Conservation (phyloP, 805 yeast species). For the Debaryomyces prosopidis region DNA sequence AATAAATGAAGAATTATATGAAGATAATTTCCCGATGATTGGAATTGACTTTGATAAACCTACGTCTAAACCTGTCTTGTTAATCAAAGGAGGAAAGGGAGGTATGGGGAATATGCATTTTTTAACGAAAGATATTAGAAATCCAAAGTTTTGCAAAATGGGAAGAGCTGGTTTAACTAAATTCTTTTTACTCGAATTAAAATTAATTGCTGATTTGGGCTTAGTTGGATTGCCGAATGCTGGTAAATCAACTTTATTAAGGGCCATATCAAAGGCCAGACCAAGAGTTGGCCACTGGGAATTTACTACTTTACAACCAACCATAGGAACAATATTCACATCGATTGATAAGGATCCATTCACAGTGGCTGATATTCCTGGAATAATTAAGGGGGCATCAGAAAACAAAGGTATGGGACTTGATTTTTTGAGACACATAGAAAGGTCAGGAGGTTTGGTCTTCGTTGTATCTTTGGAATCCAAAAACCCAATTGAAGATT, state of each 20-base stretch:
- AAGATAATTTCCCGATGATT: constrained; percentile 74
- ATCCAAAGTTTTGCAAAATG: constrained; percentile 82
- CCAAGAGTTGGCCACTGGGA: constrained; percentile 97
- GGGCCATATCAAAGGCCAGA: constrained; percentile 85
- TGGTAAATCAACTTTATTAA: constrained; percentile 85
- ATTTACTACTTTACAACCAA: constrained; percentile 90
- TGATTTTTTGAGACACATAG: constrained; percentile 89
- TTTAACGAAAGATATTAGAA: constrained; percentile 76
- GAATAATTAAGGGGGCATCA: constrained; percentile 86
- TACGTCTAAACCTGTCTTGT: constrained; percentile 62
- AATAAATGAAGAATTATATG: constrained; percentile 54
- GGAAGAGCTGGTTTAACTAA: constrained; percentile 74
- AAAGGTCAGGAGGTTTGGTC: constrained; percentile 85
- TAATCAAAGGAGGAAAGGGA: constrained; percentile 86
- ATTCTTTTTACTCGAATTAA: constrained; percentile 77
- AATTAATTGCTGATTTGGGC: constrained; percentile 89
- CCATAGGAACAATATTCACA: constrained; percentile 80
- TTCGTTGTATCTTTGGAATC: constrained; percentile 81
- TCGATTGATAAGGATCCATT: constrained; percentile 68
- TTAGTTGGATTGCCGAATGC: constrained; percentile 96
- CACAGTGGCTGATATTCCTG: constrained; percentile 97
- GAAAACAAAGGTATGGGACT: constrained; percentile 89
- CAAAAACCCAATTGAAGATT: constrained; percentile 63
- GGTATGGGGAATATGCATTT: constrained; percentile 98
- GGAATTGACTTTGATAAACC: constrained; percentile 74